These are phyloP conservation scores for Boletellus ananiceps DNA, from an alignment of 768 basidiomycete genomes.

Conservation along the genomic window DNA sequence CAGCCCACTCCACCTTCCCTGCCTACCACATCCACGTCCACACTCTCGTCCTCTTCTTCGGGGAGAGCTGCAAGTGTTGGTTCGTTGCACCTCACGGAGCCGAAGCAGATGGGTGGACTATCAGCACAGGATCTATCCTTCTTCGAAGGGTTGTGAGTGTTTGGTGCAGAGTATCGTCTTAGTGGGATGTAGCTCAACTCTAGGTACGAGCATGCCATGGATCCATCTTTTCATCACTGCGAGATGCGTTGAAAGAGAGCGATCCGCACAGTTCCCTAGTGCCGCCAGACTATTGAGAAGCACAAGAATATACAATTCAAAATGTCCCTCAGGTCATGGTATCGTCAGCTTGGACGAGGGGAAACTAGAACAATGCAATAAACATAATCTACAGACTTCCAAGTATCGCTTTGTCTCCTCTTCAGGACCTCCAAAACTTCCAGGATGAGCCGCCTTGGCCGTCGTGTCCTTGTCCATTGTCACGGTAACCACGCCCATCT, in stretches of 20 bases:
- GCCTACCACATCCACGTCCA: conserved; percentile 15
- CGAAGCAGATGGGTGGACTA: conserved; percentile 47
- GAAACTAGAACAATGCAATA: not conserved
- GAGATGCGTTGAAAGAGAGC: not conserved
- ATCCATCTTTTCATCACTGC: not conserved
- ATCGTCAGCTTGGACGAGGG: conserved; percentile 1
- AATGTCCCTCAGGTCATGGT: not conserved
- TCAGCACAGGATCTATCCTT: conserved; percentile 85
- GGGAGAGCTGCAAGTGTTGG: conserved; percentile 7
- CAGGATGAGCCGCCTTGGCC: conserved; percentile 7
- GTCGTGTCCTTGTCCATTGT: conserved; percentile 4
- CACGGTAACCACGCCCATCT: conserved; percentile 2
- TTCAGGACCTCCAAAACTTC: conserved; percentile 15
- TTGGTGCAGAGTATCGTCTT: not conserved
- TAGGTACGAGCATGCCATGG: not conserved
- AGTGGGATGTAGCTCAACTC: not conserved
- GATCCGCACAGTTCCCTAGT: not conserved
- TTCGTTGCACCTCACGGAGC: conserved; percentile 12
- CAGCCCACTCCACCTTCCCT: conserved; percentile 17
- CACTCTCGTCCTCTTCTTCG: conserved; percentile 15
- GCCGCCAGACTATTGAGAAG: not conserved
- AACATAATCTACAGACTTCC: not conserved
- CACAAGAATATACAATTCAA: not conserved
- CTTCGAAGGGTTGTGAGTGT: conserved; percentile 65
- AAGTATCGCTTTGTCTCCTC: not conserved